Base-by-base conservation (phyloP, 352 stramenopile genomes). In the Phytopythium helicoides region DNA sequence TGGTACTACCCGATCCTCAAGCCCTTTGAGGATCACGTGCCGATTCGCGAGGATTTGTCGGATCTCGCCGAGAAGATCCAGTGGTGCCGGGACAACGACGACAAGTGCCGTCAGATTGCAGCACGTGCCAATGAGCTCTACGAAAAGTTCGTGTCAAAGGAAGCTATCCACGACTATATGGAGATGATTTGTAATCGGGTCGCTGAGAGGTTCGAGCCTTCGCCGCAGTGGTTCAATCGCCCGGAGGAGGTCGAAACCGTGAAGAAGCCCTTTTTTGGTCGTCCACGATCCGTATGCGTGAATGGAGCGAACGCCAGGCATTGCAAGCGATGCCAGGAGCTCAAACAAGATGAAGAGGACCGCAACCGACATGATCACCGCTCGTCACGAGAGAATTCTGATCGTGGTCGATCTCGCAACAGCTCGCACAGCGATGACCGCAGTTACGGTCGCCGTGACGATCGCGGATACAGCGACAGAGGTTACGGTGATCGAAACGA, bases 1-100 rank as follows among this genome's bases (percentile, higher is more conserved):
- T 99, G 85, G 85, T 95, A 98, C 68, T 99, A 98, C 54, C 94
- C 96, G 31, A 70, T 99, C 19, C 77, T 99, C 23, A 71, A 87
- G 66, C 97, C 96, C 12, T 98, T 97, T 62, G 84, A 98, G 42
- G 97, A 99, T 61, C 97, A 99, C 67, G 89, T 99, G 46, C 96
- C 96, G 1, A 87, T 99, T 10, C 97, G 98, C 47, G 81, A 79
- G 2, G 97, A 99, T 66, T 69, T 99, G 19, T 98, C 92, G 18
- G 96, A 99, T 76, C 84, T 99, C 16, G 92, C 96, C 33, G 96
- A 99, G 62, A 98, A 98, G 71, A 99, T 99, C 60, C 71, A 90
- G 51, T 99, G 96, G 96, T 99, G 96, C 66, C 89, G 96, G 47
- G 75, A 96, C 19, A 94, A 99, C 63, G 97, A 99, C 71, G 95